Conservation (phyloP, 306 rosid species). For the Canavalia gladiata region DNA sequence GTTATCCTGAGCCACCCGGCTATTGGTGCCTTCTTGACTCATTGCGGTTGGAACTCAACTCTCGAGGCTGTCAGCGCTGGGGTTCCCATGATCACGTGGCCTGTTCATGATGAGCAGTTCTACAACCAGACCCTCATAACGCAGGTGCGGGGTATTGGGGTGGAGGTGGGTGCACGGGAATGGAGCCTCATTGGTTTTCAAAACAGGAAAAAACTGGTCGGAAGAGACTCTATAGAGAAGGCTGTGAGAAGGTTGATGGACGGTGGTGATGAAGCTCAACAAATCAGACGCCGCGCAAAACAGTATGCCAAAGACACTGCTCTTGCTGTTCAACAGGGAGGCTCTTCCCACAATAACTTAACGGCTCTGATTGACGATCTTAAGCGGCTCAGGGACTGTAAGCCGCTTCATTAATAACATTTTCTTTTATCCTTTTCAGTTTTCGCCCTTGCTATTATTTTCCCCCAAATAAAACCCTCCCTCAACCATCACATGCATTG, state of each 20-base stretch:
- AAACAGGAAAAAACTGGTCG: slow-evolving; percentile 27
- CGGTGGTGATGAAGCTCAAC: slow-evolving; percentile 38
- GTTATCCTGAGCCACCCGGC: slow-evolving; percentile 29
- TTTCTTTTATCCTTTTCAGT: background rate
- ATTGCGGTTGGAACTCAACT: slow-evolving; percentile 49
- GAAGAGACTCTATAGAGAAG: slow-evolving; percentile 40
- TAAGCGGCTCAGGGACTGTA: slow-evolving; percentile 14
- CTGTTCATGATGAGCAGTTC: slow-evolving; percentile 43
- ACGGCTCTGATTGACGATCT: slow-evolving; percentile 43
- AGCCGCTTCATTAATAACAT: background rate
- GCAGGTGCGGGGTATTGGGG: slow-evolving; percentile 50
- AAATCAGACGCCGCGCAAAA: slow-evolving; percentile 31
- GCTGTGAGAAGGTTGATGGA: slow-evolving; percentile 54
- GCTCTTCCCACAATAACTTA: slow-evolving; percentile 44
- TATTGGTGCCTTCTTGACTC: slow-evolving; percentile 31
- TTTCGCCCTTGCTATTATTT: no score
- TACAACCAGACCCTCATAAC: slow-evolving; percentile 49
- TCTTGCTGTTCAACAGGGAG: slow-evolving; percentile 37
- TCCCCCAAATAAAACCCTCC: background rate
- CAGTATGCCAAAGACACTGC: slow-evolving; percentile 41
- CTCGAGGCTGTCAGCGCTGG: slow-evolving; percentile 32
- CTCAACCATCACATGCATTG: no score
- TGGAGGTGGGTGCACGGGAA: slow-evolving; percentile 52
- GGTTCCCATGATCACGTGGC: slow-evolving; percentile 52
- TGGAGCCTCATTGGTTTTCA: slow-evolving; percentile 26